Conservation (phyloP, 2,329 filamentous ascomycete genomes). For the Arachnopeziza araneosa region DNA sequence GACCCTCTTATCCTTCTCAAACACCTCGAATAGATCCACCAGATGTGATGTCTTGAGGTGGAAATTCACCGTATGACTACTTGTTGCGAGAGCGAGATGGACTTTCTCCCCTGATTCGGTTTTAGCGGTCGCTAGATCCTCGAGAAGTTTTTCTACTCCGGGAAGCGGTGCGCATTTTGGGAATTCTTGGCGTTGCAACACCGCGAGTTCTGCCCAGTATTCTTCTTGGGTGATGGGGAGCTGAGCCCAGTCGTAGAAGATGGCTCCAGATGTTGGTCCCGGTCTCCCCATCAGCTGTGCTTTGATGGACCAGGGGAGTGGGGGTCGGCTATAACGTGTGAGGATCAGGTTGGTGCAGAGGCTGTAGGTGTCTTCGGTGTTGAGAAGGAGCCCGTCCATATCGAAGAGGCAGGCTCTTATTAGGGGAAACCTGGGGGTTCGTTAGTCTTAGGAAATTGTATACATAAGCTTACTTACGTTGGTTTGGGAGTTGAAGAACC, state of each 20-base stretch:
- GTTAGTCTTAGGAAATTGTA: not conserved
- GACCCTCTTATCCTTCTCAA: conserved; percentile 65
- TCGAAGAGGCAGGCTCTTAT: conserved; percentile 93
- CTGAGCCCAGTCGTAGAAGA: conserved; percentile 77
- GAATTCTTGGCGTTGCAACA: conserved; percentile 68
- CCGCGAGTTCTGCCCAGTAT: conserved; percentile 54
- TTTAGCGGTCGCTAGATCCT: conserved; percentile 39
- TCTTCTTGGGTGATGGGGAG: conserved; percentile 70
- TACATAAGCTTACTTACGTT: conserved; percentile 13
- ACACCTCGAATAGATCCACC: conserved; percentile 54
- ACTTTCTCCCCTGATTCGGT: conserved; percentile 35
- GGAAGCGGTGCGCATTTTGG: conserved; percentile 69
- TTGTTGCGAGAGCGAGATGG: conserved; percentile 76
- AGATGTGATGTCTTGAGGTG: conserved; percentile 42
- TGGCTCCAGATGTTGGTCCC: conserved; percentile 40
- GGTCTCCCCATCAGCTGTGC: conserved; percentile 57
- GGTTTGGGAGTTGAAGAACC: conserved; percentile 2
- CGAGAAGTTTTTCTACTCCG: conserved; percentile 66
- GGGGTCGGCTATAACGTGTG: conserved; percentile 63
- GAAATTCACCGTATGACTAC: conserved; percentile 49
- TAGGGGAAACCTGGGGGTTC: conserved; percentile 59
- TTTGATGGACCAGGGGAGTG: conserved; percentile 90
- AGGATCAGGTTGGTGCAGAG: conserved; percentile 78
- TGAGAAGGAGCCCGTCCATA: conserved; percentile 94
- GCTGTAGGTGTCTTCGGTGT: conserved; percentile 92